Percentiles rank a stretch among this genome's conserved stretches.
Evolutionary conservation across 2,329 filamentous ascomycete genomes (phyloP).

Genomic region (Stenocarpella maydis): DNA sequence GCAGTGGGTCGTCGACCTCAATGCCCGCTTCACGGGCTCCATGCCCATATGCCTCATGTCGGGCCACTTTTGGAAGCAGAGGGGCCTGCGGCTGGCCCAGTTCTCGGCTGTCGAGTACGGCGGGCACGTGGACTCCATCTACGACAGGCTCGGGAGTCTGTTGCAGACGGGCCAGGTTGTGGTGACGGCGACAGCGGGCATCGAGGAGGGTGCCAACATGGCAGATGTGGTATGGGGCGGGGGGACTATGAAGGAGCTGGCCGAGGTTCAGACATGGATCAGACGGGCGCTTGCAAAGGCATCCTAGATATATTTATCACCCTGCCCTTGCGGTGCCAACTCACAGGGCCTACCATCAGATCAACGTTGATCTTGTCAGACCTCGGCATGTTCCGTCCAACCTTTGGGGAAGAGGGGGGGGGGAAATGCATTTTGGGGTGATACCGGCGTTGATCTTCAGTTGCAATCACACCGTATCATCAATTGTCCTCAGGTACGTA

Average conservation of each 20-base stretch:
- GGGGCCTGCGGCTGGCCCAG: slow-evolving; percentile 37
- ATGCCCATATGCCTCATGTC: slow-evolving; percentile 41
- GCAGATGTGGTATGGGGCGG: slow-evolving; percentile 40
- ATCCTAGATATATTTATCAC: slow-evolving; percentile 9
- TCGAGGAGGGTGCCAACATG: slow-evolving; percentile 37
- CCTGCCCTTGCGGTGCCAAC: too few relatives aligned
- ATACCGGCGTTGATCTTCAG: neutral
- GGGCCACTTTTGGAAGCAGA: slow-evolving; percentile 38
- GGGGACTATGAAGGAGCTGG: slow-evolving; percentile 33
- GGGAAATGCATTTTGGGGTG: neutral
- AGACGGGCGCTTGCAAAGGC: slow-evolving; percentile 24
- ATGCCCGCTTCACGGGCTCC: slow-evolving; percentile 40
- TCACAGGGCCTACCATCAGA: neutral
- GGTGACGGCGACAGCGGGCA: slow-evolving; percentile 38
- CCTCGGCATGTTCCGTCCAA: slow-evolving; percentile 1
- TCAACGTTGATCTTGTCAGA: too few relatives aligned
- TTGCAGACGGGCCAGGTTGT: slow-evolving; percentile 35
- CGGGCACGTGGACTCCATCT: slow-evolving; percentile 36
- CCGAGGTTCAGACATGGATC: slow-evolving; percentile 33
- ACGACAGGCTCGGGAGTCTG: slow-evolving; percentile 32
- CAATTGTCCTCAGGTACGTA: neutral
- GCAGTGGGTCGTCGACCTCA: slow-evolving; percentile 41
- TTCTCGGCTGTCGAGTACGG: slow-evolving; percentile 38
- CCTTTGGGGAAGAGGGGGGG: neutral
- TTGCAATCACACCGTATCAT: neutral